phyloP scores from a whole-genome alignment of 257 asterid species.

The Coffea canephora region DNA sequence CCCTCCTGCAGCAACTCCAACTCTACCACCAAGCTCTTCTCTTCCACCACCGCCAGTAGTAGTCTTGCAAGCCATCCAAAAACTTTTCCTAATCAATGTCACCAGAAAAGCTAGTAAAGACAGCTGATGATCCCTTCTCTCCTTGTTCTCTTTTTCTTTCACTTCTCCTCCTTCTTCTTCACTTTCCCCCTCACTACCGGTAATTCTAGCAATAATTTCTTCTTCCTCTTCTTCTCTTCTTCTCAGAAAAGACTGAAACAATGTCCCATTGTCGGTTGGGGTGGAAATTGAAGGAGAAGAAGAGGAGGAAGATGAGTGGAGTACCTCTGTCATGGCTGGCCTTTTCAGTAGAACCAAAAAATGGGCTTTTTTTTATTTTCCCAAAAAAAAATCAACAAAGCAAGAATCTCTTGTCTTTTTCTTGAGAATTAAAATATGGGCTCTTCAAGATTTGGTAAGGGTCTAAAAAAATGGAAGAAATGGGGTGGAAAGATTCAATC shows the following conservation, averaged over 20 bases:
- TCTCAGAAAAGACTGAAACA: slow-evolving; percentile 46
- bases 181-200: slow-evolving; percentile 21
- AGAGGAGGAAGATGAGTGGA: slow-evolving; percentile 82
- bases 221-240: slow-evolving; percentile 28
- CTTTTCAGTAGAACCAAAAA: slow-evolving; percentile 16
- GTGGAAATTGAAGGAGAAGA: slow-evolving; percentile 77
- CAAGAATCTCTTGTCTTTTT: neutral
- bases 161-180: slow-evolving; percentile 45
- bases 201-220: slow-evolving; percentile 15
- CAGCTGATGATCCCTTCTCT: slow-evolving; percentile 61
- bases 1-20: slow-evolving; percentile 31
- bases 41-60: slow-evolving; percentile 30
- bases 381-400: neutral
- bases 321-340: slow-evolving; percentile 87
- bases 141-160: slow-evolving; percentile 55
- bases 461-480: neutral
- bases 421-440: slow-evolving; percentile 21
- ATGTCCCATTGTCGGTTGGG: slow-evolving; percentile 67
- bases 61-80: slow-evolving; percentile 73
- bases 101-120: slow-evolving; percentile 79
- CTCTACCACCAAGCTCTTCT: slow-evolving; percentile 35
- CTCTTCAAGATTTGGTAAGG: slow-evolving; percentile 18
- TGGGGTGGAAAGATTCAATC: slow-evolving; percentile 8
- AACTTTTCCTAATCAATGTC: slow-evolving; percentile 79
- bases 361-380: neutral